phyloP scores from a whole-genome alignment of 139 green algal species.

The Desmodesmus armatus region DNA sequence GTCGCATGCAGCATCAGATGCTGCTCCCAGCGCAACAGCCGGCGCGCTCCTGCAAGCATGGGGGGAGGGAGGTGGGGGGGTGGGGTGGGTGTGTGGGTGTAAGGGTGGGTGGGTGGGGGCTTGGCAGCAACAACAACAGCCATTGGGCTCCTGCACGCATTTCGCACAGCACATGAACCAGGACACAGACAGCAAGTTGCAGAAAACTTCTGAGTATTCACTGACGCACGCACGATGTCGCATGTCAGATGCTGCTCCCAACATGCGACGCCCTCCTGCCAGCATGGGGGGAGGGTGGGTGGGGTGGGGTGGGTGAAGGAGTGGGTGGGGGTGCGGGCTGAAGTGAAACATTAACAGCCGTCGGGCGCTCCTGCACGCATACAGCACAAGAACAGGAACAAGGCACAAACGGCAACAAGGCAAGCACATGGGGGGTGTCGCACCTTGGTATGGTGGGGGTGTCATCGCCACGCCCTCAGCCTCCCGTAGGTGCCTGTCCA shows the following conservation, averaged over 20 bases:
- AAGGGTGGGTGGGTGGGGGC: too few species aligned
- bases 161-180: too few species aligned
- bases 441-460: slow-evolving; percentile 28
- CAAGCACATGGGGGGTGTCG: neutral
- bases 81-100: too few species aligned
- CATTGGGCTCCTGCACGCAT: too few species aligned
- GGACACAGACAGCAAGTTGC: too few species aligned
- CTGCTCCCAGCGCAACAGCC: slow-evolving; percentile 47
- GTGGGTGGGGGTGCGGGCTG: neutral
- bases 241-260: too few species aligned
- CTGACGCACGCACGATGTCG: too few species aligned
- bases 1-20: neutral
- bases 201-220: too few species aligned
- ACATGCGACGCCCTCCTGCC: too few species aligned
- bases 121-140: too few species aligned
- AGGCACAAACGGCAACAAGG: neutral
- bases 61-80: too few species aligned
- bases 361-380: neutral
- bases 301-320: neutral
- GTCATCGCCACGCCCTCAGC: slow-evolving; percentile 2
- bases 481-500: neutral
- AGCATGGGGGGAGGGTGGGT: too few species aligned
- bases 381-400: neutral
- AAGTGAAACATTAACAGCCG: slow-evolving; percentile 2
- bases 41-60: slow-evolving; percentile 27